Evolutionary conservation across 2,329 filamentous ascomycete species (phyloP), one percentile per base, ranked within the genome.

Genomic region (Pseudopithomyces chartarum): DNA sequence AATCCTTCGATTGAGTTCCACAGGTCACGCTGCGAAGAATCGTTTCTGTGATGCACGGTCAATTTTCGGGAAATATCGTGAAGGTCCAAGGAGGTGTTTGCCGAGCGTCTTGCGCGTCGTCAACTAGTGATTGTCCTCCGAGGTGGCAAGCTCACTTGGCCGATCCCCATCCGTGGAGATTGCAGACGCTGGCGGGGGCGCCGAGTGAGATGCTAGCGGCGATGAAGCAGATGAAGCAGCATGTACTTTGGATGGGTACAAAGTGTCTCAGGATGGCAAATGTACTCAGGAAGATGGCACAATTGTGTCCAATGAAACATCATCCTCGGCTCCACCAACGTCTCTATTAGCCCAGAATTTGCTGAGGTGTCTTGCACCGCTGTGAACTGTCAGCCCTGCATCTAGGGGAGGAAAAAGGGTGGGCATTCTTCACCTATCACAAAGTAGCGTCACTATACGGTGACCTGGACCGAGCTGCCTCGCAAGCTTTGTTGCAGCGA

Each of bases 341-440:
- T 87, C 84, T 20, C 85, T 85, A 60, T 84, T 81, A 69, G 88
- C 90, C 89, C 90, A 95, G 71, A 96, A 93, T 76, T 93, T 94
- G 78, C 89, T 92, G 50, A 95, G 75, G 75, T 95, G 91, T 61
- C 91, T 83, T 10, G 87, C 87, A n/a, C 91, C 90, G 60, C 74
- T 76, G 56, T 53, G 45, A 15, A 52, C 19, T 13, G 17, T 70
- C 22, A 70, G 60, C 48, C 39, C 10, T 7, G 26, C n/a, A 5
- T 19, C 26, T 22, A 5, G 26, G 8, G n/a, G n/a, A n/a, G n/a
- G 8, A 39, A 20, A 33, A 19, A 50, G 48, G n/a, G 17, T 20
- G 8, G 29, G 43, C 19, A 40, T 11, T 13, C 19, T 64, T 64
- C 58, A 75, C 74, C 74, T 74, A 77, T 96, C 91, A 74, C 91